phyloP scores from a whole-genome alignment of 2,329 filamentous ascomycete species.

The Proliferodiscus dingleyae region DNA sequence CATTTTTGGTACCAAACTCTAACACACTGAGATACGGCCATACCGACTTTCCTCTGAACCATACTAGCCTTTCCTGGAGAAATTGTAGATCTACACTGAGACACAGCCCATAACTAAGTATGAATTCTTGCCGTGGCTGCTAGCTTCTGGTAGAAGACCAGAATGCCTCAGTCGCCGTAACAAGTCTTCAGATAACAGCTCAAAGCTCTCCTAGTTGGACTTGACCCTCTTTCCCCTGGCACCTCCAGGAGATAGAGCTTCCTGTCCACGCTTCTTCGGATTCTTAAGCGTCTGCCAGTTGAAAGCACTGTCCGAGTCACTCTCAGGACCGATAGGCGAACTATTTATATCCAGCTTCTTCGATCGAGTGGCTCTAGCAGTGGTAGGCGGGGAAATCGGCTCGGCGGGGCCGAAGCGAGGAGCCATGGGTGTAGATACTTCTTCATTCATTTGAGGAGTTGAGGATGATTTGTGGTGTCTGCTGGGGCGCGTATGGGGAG shows the following conservation, averaged over 20 bases:
- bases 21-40: not conserved
- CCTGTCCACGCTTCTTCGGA: slow-evolving; percentile 6
- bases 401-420: slow-evolving; percentile 48
- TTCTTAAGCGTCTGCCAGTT: slow-evolving; percentile 58
- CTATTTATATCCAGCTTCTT: slow-evolving; percentile 38
- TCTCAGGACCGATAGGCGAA: slow-evolving; percentile 32
- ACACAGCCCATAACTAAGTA: too few species aligned
- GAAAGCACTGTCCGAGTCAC: slow-evolving; percentile 44
- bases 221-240: slow-evolving; percentile 1
- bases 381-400: slow-evolving; percentile 53
- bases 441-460: slow-evolving; percentile 31
- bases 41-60: not conserved
- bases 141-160: too few species aligned
- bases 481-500: not conserved
- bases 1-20: not conserved
- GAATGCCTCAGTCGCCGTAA: too few species aligned
- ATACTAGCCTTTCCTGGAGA: not conserved
- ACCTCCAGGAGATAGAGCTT: not conserved
- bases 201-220: not conserved
- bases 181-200: too few species aligned
- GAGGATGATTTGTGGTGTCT: not conserved
- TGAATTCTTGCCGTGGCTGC: too few species aligned
- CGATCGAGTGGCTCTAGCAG: slow-evolving; percentile 54
- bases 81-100: too few species aligned
- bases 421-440: slow-evolving; percentile 47